phyloP scores from a whole-genome alignment of 2,329 filamentous ascomycete genomes.

The Ceratocystiopsis sp. region DNA sequence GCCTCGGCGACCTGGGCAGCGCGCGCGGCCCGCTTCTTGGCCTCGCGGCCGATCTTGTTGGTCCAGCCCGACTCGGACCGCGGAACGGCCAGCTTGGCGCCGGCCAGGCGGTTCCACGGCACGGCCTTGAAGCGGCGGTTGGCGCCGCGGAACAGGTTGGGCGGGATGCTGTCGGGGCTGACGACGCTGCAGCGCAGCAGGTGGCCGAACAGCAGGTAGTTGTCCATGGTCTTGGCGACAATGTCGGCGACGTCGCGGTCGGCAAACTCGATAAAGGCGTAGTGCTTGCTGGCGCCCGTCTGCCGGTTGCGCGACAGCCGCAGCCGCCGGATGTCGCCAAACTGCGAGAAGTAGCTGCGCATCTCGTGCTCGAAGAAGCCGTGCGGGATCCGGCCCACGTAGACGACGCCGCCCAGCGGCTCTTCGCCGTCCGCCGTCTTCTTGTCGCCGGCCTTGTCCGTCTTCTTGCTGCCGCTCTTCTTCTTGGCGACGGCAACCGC shows the following conservation, averaged over 20 bases:
- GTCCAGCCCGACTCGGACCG: conserved; percentile 63
- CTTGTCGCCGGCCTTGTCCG: neutral
- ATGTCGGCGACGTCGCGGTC: conserved; percentile 68
- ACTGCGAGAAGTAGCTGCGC: conserved; percentile 84
- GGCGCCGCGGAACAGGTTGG: conserved; percentile 74
- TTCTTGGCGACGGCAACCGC: conserved; percentile 1
- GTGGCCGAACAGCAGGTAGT: conserved; percentile 89
- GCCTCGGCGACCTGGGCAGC: conserved; percentile 54
- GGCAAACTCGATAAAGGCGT: conserved; percentile 82
- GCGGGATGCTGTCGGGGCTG: conserved; percentile 59
- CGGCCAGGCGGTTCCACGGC: conserved; percentile 76
- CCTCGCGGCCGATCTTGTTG: conserved; percentile 55
- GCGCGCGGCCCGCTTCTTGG: conserved; percentile 49
- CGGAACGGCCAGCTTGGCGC: conserved; percentile 55
- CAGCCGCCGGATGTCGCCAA: conserved; percentile 62
- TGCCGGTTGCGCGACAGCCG: conserved; percentile 82
- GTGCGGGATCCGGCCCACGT: conserved; percentile 51
- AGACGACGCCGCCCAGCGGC: conserved; percentile 54
- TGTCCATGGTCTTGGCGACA: conserved; percentile 91
- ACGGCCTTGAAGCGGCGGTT: conserved; percentile 75
- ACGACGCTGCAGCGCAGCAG: conserved; percentile 63
- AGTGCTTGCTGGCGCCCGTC: conserved; percentile 84
- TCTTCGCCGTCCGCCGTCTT: conserved; percentile 22
- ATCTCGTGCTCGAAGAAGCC: conserved; percentile 97
- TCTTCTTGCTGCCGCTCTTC: neutral